Evolutionary conservation across 2,329 filamentous ascomycete genomes (phyloP), one percentile per base, ranked within the genome.

Genomic region (Exophiala sp.): DNA sequence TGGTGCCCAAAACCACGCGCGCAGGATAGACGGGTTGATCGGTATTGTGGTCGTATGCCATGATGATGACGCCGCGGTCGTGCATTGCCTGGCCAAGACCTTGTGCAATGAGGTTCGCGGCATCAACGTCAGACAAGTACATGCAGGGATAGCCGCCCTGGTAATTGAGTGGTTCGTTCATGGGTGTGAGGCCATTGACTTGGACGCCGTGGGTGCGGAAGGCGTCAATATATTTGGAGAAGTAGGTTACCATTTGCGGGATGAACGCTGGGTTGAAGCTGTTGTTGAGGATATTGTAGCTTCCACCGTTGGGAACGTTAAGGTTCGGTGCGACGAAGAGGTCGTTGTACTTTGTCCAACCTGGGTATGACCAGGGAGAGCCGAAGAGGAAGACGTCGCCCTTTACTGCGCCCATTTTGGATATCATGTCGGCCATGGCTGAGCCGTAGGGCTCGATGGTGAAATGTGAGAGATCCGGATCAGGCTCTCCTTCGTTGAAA

Each of bases 281-380:
- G 46, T 54, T 54, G 45, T 54, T 54, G 8, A 48, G 21, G 7
- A 44, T 43, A 24, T 48, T 54, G 38, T 54, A 39, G 50, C 66
- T 69, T 8, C 65, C 66, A 6, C 59, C 61, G 1, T 64, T 65
- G 2, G 57, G 55, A 21, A 51, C 48, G 35, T 51, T 51, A 4
- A 51, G 40, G 32, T 51, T 51, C 5, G 48, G 48, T 11, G 61
- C 63, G 34, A 56, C 59, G 32, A 63, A 38, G 9, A 73, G 60
- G 12, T 68, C 68, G 36, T 73, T 73, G 48, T 71, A 65, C 56
- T 73, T 73, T 67, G 71, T 72, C 70, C 71, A 73, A 2, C 69
- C 70, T 0, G 71, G 71, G 11, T 66, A 65, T 11, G 65, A 67
- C 71, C 71, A 73, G 1, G 69, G 65, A 1, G 70, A 66, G 2